Percentiles rank a stretch among this genome's conserved stretches.
Evolutionary conservation across 1,139 yeast genomes (phyloP).

Genomic region (Magnusiomyces suaveolens): DNA sequence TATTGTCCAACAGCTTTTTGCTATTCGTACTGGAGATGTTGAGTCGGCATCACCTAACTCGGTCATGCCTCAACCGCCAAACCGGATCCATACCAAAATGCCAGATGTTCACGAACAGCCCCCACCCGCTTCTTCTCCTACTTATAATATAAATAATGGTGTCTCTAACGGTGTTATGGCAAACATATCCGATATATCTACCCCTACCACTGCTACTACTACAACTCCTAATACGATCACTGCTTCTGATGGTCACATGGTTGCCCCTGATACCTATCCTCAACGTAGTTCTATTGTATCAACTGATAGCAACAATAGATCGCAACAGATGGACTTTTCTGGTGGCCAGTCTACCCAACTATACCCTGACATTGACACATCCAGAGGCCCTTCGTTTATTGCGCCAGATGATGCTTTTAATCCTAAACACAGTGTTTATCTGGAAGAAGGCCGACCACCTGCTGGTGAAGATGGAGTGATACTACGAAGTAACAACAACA

Average conservation of each 20-base stretch:
- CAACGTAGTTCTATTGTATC: neutral
- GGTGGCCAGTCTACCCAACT: neutral
- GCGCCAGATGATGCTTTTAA: neutral
- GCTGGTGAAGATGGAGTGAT: neutral
- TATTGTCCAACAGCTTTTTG: conserved; percentile 64
- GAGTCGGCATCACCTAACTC: conserved; percentile 34
- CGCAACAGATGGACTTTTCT: neutral
- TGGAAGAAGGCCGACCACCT: neutral
- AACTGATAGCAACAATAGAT: neutral
- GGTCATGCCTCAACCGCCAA: conserved; percentile 36
- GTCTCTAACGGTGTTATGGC: neutral
- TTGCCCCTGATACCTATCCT: neutral
- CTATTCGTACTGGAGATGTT: conserved; percentile 55
- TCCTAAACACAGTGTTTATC: neutral
- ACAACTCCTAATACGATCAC: conserved; percentile 37
- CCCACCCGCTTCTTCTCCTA: neutral
- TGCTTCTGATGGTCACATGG: conserved; percentile 15
- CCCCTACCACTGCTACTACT: conserved; percentile 28
- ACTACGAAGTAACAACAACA: neutral
- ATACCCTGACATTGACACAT: neutral
- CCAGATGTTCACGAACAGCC: conserved; percentile 6
- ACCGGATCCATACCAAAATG: neutral
- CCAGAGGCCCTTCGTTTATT: neutral
- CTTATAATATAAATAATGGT: neutral
- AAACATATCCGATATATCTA: neutral